Base-by-base conservation (phyloP, 2,329 filamentous ascomycete species). In the Clonostachys rosea region DNA sequence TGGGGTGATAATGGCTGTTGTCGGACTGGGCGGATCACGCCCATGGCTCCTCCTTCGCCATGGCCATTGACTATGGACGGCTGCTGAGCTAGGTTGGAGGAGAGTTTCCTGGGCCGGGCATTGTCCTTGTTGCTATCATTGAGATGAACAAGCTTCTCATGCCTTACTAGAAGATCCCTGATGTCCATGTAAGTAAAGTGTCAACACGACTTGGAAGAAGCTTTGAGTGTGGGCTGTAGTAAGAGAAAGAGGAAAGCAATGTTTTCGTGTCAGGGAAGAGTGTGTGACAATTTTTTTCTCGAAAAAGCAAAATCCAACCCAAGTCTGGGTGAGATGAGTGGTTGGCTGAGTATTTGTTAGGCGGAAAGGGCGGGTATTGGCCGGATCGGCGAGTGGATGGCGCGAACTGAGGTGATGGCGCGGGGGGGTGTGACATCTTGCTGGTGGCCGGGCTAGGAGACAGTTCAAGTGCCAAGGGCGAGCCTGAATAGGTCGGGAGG, bases 131-230 rank as follows among this genome's bases (percentile, higher is more conserved):
- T 75, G 54, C 73, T 74, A 62, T 82, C 78, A 65, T 79, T 82
- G 59, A 81, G 73, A 60, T 84, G 80, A 56, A 82, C 79, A 55
- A 83, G 76, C 65, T 83, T 83, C 66, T 83, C 78, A 65, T 84
- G 80, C 52, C 80, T 74, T 52, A 81, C 78, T 54, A 84, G 72
- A 50, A 84, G 74, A 62, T 83, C 80, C 54, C 79, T 83, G 67
- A 79, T 81, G 66, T 81, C 72, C 77, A 81, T 81, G 69, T 78
- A 76, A 80, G 76, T 54, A 61, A 30, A 9, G 9, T 20, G 18
- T 42, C 24, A 37, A 47, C 24, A 17, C 14, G 3, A 7, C 10
- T 30, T n/a, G 20, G 17, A 41, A 39, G 20, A 40, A 42, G 44
- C 35, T 46, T 18, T 30, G 24, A 30, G 9, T 30, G 24, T 30